Evolutionary conservation across 2,329 filamentous ascomycete genomes (phyloP).

Genomic region (Sclerotinia sclerotiorum): DNA sequence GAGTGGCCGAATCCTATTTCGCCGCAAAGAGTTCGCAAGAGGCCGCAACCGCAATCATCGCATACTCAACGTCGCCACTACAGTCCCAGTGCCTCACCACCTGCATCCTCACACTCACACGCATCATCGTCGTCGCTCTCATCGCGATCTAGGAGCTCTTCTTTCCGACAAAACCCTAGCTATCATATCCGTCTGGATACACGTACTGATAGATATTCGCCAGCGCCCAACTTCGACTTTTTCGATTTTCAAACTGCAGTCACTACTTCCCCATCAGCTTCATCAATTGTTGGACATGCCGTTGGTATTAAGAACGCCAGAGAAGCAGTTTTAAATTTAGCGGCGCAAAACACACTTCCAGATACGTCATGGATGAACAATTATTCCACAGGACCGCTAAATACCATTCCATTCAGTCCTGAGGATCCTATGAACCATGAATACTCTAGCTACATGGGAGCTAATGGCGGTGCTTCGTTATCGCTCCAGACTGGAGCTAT

Average conservation of each 20-base stretch:
- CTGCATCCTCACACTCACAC: constrained; percentile 13
- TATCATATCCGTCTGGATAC: constrained; percentile 15
- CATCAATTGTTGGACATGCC: constrained; percentile 13
- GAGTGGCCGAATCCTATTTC: constrained; percentile 21
- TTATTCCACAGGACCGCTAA: background rate
- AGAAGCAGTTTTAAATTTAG: constrained; percentile 2
- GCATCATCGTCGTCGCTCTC: constrained; percentile 15
- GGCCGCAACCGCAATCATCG: constrained; percentile 10
- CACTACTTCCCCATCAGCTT: constrained; percentile 3
- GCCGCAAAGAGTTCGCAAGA: constrained; percentile 21
- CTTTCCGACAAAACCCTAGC: constrained; percentile 5
- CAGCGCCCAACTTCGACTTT: constrained; percentile 7
- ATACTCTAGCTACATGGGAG: constrained; percentile 13
- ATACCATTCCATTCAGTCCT: constrained; percentile 14
- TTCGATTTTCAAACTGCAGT: constrained; percentile 10
- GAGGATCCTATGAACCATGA: constrained; percentile 3
- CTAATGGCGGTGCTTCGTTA: constrained; percentile 10
- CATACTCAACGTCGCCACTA: constrained; percentile 17
- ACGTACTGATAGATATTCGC: constrained; percentile 8
- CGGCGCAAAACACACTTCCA: constrained; percentile 9
- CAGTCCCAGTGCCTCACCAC: constrained; percentile 22
- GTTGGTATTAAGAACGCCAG: background rate
- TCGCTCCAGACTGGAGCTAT: constrained; percentile 21
- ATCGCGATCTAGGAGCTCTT: constrained; percentile 3
- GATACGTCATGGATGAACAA: constrained; percentile 15